phyloP scores from a whole-genome alignment of 2,329 filamentous ascomycete species.

The Penicillium janthinellum region DNA sequence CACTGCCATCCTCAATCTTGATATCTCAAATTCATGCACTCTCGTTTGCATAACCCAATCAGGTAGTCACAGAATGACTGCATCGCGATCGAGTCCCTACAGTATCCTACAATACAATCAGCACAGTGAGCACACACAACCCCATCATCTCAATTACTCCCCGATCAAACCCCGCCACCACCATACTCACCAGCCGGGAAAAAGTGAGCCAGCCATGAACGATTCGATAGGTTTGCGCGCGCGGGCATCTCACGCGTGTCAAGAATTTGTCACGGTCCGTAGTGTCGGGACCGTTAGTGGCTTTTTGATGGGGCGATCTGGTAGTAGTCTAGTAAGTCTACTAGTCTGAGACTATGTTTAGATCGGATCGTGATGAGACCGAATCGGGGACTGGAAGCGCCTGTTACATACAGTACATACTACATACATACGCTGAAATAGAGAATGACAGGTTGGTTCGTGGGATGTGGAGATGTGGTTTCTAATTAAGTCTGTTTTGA shows the following conservation, averaged over 20 bases:
- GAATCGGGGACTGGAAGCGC: too few relatives aligned
- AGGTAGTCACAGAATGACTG: too few relatives aligned
- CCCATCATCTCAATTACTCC: constrained; percentile 3
- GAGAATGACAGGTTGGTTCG: constrained; percentile 1
- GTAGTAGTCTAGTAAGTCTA: too few relatives aligned
- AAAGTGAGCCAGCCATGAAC: constrained; percentile 3
- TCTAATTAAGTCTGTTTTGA: not conserved
- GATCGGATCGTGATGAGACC: not conserved
- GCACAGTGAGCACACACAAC: too few relatives aligned
- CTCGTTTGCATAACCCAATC: too few relatives aligned
- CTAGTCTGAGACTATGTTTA: not conserved
- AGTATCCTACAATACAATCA: too few relatives aligned
- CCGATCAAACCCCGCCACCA: not conserved
- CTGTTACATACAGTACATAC: too few relatives aligned
- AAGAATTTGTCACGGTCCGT: constrained; percentile 23
- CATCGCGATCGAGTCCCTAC: too few relatives aligned
- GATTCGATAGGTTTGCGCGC: not conserved
- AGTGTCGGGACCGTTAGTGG: not conserved
- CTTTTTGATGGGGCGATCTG: not conserved
- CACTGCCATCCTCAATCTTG: too few relatives aligned
- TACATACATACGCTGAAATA: not conserved
- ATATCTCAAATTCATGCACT: too few relatives aligned
- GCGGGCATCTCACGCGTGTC: constrained; percentile 15
- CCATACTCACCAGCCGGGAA: not conserved
- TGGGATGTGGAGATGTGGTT: not conserved